Evolutionary conservation across 352 stramenopile species (phyloP), one percentile per base, ranked within the genome.

Genomic region (Saprolegnia parasitica): DNA sequence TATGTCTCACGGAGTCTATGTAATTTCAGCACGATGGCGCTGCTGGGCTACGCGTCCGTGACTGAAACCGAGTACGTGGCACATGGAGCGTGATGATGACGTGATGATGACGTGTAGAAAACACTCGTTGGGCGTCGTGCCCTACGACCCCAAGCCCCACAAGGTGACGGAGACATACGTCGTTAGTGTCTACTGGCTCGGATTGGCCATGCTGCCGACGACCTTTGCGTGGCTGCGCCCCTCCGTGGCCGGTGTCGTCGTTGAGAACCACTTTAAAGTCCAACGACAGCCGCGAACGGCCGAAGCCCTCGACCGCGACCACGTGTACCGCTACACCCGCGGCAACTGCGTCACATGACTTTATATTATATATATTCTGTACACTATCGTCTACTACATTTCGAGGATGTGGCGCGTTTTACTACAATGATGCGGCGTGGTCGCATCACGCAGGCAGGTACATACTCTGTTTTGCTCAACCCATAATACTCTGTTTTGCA

Each of bases 1-100:
- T 29, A 4, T 42, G 15, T 24, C 40, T 66, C 46, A n/a, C n/a
- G 18, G 9, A 8, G 8, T 58, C 32, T 16, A 39, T 58, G 23
- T 39, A 16, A 58, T 58, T 8, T 15, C 29, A 70, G 63, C 23
- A 70, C 49, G 8, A 29, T 58, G 23, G 54, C 42, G 6, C 49
- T 70, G 5, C 42, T 70, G 45, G 63, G 63, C 26, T 70, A 70
- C 1, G 32, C 63, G 11, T 46, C 63, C 9, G 63, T 70, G 39
- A 39, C 50, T 58, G 52, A 58, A 16, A 58, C 8, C 8, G 52
- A 58, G 52, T 58, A 58, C 52, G 39, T 46, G 15, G 8, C 39
- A 46, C 39, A n/a, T n/a, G n/a, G n/a, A n/a, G n/a, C n/a, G n/a
- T n/a, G n/a, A n/a, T n/a, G n/a, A n/a, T n/a, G n/a, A n/a, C n/a